Percentiles rank a stretch among this genome's conserved stretches.
phyloP scores from a whole-genome alignment of 2,329 filamentous ascomycete genomes.

The Fusarium longipes region DNA sequence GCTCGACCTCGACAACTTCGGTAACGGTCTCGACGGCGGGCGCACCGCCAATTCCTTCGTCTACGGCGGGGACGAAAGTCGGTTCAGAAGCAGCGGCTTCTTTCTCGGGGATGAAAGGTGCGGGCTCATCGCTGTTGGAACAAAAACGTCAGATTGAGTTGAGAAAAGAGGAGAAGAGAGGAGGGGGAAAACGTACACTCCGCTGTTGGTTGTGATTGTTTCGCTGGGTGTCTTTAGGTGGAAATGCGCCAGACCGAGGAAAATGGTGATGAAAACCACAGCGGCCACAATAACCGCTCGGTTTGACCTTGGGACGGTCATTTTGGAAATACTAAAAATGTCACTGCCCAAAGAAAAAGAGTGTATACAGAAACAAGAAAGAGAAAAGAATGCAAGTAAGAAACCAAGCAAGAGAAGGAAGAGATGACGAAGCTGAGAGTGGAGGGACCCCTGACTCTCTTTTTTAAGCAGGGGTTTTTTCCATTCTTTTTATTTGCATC shows the following conservation, averaged over 20 bases:
- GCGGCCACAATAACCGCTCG: slow-evolving; percentile 28
- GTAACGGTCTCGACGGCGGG: slow-evolving; percentile 4
- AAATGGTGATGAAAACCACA: slow-evolving; percentile 27
- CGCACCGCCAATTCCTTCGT: slow-evolving; percentile 10
- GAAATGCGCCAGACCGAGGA: slow-evolving; percentile 29
- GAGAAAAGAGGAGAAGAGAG: background rate
- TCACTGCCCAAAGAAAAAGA: background rate
- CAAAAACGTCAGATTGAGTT: background rate
- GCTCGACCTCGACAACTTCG: slow-evolving; percentile 2
- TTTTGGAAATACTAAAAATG: background rate
- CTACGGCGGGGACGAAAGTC: slow-evolving; percentile 19
- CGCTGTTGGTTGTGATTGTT: slow-evolving; percentile 1
- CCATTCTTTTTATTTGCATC: background rate
- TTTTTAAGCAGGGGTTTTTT: slow-evolving; percentile 10
- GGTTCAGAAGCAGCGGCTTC: slow-evolving; percentile 16
- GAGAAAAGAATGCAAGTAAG: background rate
- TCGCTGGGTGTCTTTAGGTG: slow-evolving; percentile 21
- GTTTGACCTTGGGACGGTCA: slow-evolving; percentile 27
- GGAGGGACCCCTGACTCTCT: slow-evolving; percentile 28
- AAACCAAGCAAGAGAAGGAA: background rate
- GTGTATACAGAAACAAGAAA: background rate
- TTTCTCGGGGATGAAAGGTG: slow-evolving; percentile 26
- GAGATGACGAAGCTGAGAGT: slow-evolving; percentile 8
- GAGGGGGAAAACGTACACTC: slow-evolving; percentile 4
- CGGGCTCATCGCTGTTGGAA: slow-evolving; percentile 9